Conservation (phyloP, 2,329 filamentous ascomycete genomes). For the Beauveria scarabaeidicola region DNA sequence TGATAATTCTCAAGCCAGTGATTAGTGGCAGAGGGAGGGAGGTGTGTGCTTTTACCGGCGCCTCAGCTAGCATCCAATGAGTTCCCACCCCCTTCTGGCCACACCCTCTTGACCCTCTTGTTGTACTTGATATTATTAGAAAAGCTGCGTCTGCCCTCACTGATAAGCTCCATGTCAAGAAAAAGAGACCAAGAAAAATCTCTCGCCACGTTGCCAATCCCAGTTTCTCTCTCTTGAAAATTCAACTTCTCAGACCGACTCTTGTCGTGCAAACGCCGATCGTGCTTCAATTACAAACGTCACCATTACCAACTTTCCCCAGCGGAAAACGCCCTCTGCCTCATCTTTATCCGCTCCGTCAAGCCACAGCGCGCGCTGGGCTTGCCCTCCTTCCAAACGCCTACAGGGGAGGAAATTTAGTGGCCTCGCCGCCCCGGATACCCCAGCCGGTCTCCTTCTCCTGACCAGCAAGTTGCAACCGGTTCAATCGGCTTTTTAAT, state of each 20-base stretch:
- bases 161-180: neutral
- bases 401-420: neutral
- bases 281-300: neutral
- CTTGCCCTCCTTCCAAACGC: neutral
- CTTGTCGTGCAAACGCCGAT: neutral
- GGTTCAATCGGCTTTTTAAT: constrained; percentile 4
- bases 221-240: neutral
- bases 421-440: neutral
- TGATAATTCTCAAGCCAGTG: neutral
- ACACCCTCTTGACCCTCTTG: neutral
- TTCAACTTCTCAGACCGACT: neutral
- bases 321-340: neutral
- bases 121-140: neutral
- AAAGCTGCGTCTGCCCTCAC: neutral
- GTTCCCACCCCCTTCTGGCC: neutral
- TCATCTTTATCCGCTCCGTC: neutral
- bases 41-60: neutral
- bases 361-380: neutral
- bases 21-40: neutral
- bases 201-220: neutral
- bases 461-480: neutral
- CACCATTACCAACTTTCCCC: neutral
- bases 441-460: neutral
- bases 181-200: neutral
- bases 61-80: neutral